Conservation (phyloP, 768 basidiomycete species). For the Lactarius psammicola region DNA sequence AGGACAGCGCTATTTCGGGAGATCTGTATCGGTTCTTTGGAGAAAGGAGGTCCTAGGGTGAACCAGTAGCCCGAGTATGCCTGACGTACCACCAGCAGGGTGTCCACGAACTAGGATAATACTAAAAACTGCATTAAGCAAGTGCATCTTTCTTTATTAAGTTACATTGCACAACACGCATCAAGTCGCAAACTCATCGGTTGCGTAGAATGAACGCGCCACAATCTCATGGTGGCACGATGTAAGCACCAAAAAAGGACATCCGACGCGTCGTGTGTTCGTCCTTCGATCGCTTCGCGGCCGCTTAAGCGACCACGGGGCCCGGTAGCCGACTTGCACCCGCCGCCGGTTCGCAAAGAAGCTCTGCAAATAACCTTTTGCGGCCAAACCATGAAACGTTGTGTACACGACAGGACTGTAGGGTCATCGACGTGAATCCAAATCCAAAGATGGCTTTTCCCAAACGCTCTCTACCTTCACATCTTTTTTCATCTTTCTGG, state of each 20-base stretch:
- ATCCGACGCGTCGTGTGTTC: no score
- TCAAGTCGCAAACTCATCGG: not conserved
- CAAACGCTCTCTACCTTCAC: not conserved
- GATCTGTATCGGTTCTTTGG: not conserved
- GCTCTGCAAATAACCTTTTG: not conserved
- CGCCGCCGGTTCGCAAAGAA: not conserved
- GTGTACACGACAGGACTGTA: not conserved
- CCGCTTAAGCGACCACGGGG: not conserved
- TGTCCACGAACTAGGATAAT: not conserved
- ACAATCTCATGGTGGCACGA: not conserved
- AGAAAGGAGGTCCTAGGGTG: not conserved
- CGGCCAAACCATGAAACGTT: not conserved
- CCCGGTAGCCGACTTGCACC: not conserved
- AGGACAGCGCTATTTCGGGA: not conserved
- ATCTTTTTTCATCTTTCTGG: not conserved
- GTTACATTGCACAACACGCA: not conserved
- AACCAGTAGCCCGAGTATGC: no score
- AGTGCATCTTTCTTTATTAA: not conserved
- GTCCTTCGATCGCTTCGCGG: not conserved
- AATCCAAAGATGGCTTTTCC: not conserved
- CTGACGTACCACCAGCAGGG: no score
- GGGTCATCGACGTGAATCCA: no score
- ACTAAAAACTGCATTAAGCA: not conserved
- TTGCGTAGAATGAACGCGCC: not conserved
- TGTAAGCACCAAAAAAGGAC: not conserved